Base-by-base conservation (phyloP, 1,284 basidiomycete genomes). In the Leccinum pachyderme region DNA sequence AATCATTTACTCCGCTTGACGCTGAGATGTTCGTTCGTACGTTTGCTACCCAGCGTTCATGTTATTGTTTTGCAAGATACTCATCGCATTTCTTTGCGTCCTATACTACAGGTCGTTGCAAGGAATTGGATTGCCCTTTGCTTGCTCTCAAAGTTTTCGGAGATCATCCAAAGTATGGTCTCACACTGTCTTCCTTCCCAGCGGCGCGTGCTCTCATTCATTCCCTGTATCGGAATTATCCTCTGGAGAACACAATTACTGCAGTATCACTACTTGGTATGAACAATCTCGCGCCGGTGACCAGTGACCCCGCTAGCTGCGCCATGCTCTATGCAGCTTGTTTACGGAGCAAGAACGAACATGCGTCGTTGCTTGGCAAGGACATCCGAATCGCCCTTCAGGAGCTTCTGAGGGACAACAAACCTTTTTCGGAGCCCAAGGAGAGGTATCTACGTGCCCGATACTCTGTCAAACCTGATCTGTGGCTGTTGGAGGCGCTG, bases 81-180 rank as follows among this genome's bases (percentile, higher is more conserved):
- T 55, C 33, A 56, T 29, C 43, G 3, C 6, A 0, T n/a, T 48
- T 31, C 5, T 44, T 46, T 15, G 6, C 12, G 11, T 1, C 5
- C 7, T 25, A 1, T n/a, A 2, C 22, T 6, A n/a, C 18, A 88
- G 86, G 78, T 45, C 84, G 84, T 9, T 86, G 84, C 52, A 74
- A 77, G 54, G 76, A 84, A 59, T 75, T 87, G 3, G 64, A 71
- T 3, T 81, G 81, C 57, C 80, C 83, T 1, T 63, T 73, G 31
- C 75, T 86, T 37, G 83, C 84, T 5, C 72, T 89, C 15, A 71
- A 76, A 12, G 80, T 87, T 15, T 86, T 84, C 64, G 79, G 81
- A 27, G 71, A 86, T 64, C 82, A 79, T 57, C 72, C 82, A 13
- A 83, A 81, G 63, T 86, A 87, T 64, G 77, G 79, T 50, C 61